These are phyloP conservation scores for Xylariales sp. DNA, from an alignment of 2,329 filamentous ascomycete genomes.

Conservation along the genomic window DNA sequence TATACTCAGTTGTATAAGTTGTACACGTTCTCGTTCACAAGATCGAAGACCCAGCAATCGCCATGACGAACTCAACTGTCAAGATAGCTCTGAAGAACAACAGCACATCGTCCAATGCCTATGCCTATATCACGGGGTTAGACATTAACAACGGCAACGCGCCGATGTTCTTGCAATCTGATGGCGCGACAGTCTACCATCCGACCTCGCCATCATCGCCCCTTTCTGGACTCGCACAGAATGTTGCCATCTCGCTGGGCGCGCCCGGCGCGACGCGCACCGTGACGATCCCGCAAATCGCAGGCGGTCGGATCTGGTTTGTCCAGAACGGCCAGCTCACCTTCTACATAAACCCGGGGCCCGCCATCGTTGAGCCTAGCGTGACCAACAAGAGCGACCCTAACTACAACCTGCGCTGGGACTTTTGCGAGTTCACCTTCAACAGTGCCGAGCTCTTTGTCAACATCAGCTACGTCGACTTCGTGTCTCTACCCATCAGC, in stretches of 20 bases:
- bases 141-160: constrained; percentile 55
- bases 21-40: too few relatives aligned
- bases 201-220: constrained; percentile 53
- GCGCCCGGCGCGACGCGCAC: constrained; percentile 53
- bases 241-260: constrained; percentile 63
- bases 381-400: constrained; percentile 61
- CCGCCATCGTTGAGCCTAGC: constrained; percentile 70
- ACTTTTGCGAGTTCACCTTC: constrained; percentile 64
- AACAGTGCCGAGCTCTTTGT: constrained; percentile 53
- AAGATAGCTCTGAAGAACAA: constrained; percentile 62
- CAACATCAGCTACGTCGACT: constrained; percentile 71
- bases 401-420: constrained; percentile 60
- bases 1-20: too few relatives aligned
- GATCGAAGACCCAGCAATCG: too few relatives aligned
- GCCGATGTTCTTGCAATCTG: constrained; percentile 58
- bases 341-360: constrained; percentile 68
- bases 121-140: constrained; percentile 67
- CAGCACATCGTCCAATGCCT: constrained; percentile 55
- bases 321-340: constrained; percentile 54
- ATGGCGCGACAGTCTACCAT: constrained; percentile 62
- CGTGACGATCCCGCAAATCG: constrained; percentile 65
- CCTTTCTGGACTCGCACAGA: constrained; percentile 44
- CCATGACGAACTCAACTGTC: constrained; percentile 41
- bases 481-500: constrained; percentile 62
- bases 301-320: constrained; percentile 71